These are phyloP conservation scores for Ochetophila trinervis DNA, from an alignment of 306 rosid genomes.

Conservation along the genomic window DNA sequence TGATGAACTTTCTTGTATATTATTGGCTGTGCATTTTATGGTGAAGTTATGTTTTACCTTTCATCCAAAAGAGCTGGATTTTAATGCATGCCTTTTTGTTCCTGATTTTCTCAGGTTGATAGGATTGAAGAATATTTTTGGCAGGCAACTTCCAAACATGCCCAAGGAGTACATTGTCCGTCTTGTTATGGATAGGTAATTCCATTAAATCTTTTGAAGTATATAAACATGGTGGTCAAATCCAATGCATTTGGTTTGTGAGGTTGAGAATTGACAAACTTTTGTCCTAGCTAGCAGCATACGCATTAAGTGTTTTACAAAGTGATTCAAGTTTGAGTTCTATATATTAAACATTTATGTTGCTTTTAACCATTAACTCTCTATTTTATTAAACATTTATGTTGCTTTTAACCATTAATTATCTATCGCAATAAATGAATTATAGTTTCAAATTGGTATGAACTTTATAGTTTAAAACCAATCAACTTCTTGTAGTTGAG, in stretches of 20 bases:
- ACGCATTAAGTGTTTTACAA: too few relatives aligned
- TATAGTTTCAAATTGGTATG: too few relatives aligned
- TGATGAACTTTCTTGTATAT: neutral
- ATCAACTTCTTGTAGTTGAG: neutral
- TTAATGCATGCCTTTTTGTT: conserved; percentile 23
- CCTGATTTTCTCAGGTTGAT: conserved; percentile 59
- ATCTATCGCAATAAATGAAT: too few relatives aligned
- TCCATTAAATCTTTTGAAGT: conserved; percentile 4
- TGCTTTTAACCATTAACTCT: too few relatives aligned
- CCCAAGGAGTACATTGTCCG: conserved; percentile 99
- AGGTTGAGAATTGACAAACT: neutral
- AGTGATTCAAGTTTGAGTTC: too few relatives aligned
- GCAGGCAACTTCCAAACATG: conserved; percentile 94
- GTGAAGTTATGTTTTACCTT: too few relatives aligned
- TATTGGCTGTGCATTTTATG: neutral
- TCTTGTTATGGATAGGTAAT: conserved; percentile 97
- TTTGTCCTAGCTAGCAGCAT: too few relatives aligned
- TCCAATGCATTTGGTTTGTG: neutral
- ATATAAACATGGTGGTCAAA: neutral
- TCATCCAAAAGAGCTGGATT: too few relatives aligned
- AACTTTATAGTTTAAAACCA: too few relatives aligned
- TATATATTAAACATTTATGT: too few relatives aligned
- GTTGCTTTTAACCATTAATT: too few relatives aligned
- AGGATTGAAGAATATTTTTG: conserved; percentile 95
- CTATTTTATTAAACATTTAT: too few relatives aligned